Conservation (phyloP, 2,329 filamentous ascomycete species). For the Chrysoporthe cubensis region DNA sequence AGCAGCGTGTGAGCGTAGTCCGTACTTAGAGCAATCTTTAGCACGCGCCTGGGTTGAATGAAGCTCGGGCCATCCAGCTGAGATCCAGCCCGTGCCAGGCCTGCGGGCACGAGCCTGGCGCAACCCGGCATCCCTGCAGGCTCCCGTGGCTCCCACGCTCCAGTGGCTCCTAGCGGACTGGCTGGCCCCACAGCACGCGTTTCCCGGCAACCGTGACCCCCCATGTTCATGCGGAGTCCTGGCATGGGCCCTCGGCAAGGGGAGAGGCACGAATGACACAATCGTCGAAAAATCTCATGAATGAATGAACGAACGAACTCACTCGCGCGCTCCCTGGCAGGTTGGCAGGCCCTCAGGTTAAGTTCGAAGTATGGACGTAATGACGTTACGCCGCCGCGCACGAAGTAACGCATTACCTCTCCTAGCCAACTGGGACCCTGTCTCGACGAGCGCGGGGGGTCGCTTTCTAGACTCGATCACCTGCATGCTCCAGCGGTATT, state of each 20-base stretch:
- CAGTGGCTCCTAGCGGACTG: background rate
- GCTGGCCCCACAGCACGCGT: background rate
- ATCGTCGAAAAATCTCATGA: background rate
- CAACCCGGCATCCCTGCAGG: too few relatives aligned
- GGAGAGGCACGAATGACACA: background rate
- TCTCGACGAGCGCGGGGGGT: too few relatives aligned
- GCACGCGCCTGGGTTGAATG: too few relatives aligned
- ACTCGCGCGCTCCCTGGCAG: background rate
- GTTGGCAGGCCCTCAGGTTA: background rate
- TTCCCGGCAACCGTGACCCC: background rate
- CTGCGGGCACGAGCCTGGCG: too few relatives aligned
- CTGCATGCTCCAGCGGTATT: background rate
- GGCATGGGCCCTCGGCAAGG: background rate
- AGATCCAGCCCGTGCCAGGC: too few relatives aligned
- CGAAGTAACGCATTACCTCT: background rate
- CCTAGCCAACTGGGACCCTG: background rate
- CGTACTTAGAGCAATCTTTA: too few relatives aligned
- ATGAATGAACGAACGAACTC: background rate
- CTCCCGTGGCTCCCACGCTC: too few relatives aligned
- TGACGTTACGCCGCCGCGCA: too few relatives aligned
- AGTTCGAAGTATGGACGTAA: too few relatives aligned
- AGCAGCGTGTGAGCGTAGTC: too few relatives aligned
- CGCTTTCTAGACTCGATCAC: background rate
- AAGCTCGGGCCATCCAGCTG: too few relatives aligned
- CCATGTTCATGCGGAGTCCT: background rate